Conservation (phyloP, 768 basidiomycete genomes). For the Lepiota brunneoincarnata region DNA sequence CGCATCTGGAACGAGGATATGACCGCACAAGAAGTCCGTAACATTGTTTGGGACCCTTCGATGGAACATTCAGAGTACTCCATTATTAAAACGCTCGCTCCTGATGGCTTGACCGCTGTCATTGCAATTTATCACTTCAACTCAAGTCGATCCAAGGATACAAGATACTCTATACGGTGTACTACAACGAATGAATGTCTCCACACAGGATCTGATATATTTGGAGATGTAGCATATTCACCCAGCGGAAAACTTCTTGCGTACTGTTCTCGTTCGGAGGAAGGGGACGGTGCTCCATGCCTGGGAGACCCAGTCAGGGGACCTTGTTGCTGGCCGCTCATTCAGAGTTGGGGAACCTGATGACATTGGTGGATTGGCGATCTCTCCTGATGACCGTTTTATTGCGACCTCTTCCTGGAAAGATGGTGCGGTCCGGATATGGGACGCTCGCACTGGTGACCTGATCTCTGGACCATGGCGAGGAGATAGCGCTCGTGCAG, state of each 20-base stretch:
- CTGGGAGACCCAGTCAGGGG: constrained; percentile 18
- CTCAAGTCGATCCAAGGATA: no score
- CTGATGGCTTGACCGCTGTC: no score
- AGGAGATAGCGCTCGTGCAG: background rate
- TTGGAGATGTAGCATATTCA: no score
- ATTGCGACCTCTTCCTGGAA: constrained; percentile 5
- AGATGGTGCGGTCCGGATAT: constrained; percentile 10
- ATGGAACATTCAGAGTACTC: constrained; percentile 20
- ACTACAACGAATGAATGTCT: no score
- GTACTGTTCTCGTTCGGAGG: no score
- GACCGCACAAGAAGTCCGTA: background rate
- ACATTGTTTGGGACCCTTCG: no score
- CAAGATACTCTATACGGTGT: no score
- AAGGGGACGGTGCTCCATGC: no score
- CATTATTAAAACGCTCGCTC: no score
- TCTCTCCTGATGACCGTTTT: constrained; percentile 17
- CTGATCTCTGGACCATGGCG: background rate
- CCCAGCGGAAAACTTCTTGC: no score
- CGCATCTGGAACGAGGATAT: constrained; percentile 11
- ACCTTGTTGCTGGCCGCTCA: constrained; percentile 8
- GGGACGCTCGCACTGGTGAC: constrained; percentile 3
- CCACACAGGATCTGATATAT: no score
- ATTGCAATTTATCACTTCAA: no score
- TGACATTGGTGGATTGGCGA: constrained; percentile 33
- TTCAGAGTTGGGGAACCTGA: constrained; percentile 28